Conservation (phyloP, 768 basidiomycete species). For the Hericium rajendrae region DNA sequence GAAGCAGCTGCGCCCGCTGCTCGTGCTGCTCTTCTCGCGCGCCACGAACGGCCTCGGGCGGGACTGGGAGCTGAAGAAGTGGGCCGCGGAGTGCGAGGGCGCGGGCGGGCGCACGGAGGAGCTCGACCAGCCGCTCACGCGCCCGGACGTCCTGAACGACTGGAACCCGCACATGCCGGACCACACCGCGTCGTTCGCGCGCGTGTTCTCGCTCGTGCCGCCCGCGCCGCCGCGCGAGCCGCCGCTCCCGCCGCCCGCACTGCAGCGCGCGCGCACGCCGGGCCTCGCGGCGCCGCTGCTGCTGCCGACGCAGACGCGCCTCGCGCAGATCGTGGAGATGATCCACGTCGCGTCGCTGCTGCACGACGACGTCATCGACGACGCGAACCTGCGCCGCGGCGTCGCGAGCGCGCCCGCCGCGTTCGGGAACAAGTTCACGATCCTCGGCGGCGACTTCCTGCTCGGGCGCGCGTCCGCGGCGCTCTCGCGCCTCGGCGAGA, state of each 20-base stretch:
- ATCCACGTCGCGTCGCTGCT: constrained; percentile 91
- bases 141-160: constrained; percentile 79
- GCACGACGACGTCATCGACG: constrained; percentile 85
- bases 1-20: constrained; percentile 82
- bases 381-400: constrained; percentile 60
- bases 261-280: constrained; percentile 17
- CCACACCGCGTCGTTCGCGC: constrained; percentile 58
- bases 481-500: constrained; percentile 74
- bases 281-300: constrained; percentile 30
- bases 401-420: constrained; percentile 59
- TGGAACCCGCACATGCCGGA: constrained; percentile 85
- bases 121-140: constrained; percentile 72
- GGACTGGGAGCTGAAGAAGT: constrained; percentile 49
- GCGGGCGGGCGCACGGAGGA: constrained; percentile 44
- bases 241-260: constrained; percentile 25
- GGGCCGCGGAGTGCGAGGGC: constrained; percentile 51
- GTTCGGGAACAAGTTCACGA: constrained; percentile 88
- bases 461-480: constrained; percentile 86
- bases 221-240: constrained; percentile 31
- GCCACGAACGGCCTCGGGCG: constrained; percentile 87
- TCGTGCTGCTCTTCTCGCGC: constrained; percentile 82
- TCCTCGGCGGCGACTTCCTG: constrained; percentile 93
- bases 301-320: constrained; percentile 82
- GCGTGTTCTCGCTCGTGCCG: constrained; percentile 38
- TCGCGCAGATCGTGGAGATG: constrained; percentile 97